phyloP scores from a whole-genome alignment of 139 green algal species.

The Micractinium sp. region DNA sequence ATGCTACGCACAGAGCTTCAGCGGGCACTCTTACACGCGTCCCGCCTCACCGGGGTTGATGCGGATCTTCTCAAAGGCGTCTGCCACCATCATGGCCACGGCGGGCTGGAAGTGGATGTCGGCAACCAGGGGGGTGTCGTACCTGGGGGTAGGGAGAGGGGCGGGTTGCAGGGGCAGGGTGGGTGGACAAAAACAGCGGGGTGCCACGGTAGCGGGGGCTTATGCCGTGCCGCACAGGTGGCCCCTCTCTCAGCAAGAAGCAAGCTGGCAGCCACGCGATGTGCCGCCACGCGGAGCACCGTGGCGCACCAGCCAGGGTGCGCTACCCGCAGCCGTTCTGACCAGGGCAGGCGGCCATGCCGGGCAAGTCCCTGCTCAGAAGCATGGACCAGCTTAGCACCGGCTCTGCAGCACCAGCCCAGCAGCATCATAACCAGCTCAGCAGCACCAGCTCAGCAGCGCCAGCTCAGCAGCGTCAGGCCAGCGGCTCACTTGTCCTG shows the following conservation, averaged over 20 bases:
- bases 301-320: too few species aligned
- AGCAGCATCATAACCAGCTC: not conserved
- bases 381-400: too few species aligned
- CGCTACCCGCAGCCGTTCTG: too few species aligned
- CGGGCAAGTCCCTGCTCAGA: too few species aligned
- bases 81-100: constrained; percentile 96
- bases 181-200: not conserved
- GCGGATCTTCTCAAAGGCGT: constrained; percentile 99
- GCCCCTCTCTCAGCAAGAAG: too few species aligned
- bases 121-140: constrained; percentile 95
- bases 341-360: too few species aligned
- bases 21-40: not conserved
- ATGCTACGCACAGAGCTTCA: not conserved
- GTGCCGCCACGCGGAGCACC: too few species aligned
- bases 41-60: constrained; percentile 74
- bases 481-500: constrained; percentile 74
- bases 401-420: not conserved
- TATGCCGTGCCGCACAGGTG: not conserved
- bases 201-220: not conserved
- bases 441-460: not conserved
- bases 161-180: not conserved
- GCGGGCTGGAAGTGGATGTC: constrained; percentile 99
- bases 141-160: constrained; percentile 59
- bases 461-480: not conserved
- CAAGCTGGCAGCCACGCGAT: too few species aligned